Evolutionary conservation across 768 basidiomycete species (phyloP).

Genomic region (Infundibulicybe gibba): DNA sequence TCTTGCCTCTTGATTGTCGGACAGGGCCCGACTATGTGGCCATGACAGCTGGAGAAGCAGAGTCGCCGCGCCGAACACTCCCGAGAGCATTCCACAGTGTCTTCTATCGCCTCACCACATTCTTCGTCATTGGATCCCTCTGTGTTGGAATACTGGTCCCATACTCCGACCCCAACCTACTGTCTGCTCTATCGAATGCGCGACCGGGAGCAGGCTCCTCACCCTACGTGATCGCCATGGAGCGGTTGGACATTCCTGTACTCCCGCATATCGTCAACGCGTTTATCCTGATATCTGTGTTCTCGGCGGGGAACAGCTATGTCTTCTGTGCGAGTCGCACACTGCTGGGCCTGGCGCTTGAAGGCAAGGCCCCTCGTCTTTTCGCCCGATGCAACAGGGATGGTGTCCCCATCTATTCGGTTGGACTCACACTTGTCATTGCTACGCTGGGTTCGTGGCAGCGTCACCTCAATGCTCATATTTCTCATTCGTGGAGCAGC

Average conservation of each 20-base stretch:
- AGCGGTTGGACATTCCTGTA: conserved; percentile 58
- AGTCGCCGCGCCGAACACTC: conserved; percentile 66
- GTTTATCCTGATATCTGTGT: conserved; percentile 60
- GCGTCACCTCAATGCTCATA: too few species aligned
- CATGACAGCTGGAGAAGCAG: conserved; percentile 70
- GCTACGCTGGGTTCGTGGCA: conserved; percentile 28
- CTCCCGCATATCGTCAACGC: conserved; percentile 74
- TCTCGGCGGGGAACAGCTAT: conserved; percentile 72
- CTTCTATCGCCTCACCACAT: conserved; percentile 73
- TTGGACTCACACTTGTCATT: conserved; percentile 36
- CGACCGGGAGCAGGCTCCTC: conserved; percentile 56
- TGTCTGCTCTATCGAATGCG: conserved; percentile 53
- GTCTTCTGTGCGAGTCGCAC: conserved; percentile 58
- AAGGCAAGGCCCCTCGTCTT: conserved; percentile 53
- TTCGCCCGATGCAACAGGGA: conserved; percentile 48
- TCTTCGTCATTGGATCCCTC: conserved; percentile 72
- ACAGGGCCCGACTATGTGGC: conserved; percentile 48
- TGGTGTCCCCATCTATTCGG: conserved; percentile 58
- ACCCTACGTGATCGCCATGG: conserved; percentile 86
- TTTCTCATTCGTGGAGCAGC: conserved; percentile 18
- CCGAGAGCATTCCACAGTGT: conserved; percentile 72
- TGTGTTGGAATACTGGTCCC: conserved; percentile 78
- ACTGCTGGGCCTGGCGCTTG: conserved; percentile 52
- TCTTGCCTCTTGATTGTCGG: background rate
- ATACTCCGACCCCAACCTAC: conserved; percentile 58